phyloP scores from a whole-genome alignment of 2,329 filamentous ascomycete species.

The Pestalotiopsis sp. region DNA sequence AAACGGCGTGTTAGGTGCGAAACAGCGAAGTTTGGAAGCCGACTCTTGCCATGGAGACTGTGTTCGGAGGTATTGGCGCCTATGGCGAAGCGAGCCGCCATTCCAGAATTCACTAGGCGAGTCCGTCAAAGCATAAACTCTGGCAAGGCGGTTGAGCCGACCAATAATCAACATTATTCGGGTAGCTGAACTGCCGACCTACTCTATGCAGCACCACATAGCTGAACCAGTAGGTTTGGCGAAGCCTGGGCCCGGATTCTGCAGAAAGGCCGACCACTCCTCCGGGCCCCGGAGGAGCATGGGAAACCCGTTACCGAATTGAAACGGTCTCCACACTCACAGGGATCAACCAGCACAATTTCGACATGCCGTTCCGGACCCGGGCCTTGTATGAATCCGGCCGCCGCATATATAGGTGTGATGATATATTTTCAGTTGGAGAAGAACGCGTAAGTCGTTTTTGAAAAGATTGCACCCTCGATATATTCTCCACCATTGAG shows the following conservation, averaged over 20 bases:
- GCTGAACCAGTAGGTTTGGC: too few relatives aligned
- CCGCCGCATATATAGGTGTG: too few relatives aligned
- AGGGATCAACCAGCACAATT: neutral
- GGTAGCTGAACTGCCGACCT: too few relatives aligned
- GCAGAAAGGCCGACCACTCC: too few relatives aligned
- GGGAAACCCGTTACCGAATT: neutral
- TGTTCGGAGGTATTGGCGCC: neutral
- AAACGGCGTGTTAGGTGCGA: neutral
- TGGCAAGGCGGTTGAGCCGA: neutral
- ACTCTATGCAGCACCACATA: too few relatives aligned
- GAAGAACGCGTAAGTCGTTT: too few relatives aligned
- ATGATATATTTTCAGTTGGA: too few relatives aligned
- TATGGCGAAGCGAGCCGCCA: neutral
- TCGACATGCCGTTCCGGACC: neutral
- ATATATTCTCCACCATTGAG: too few relatives aligned
- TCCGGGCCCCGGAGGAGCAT: too few relatives aligned
- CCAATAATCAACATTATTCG: neutral
- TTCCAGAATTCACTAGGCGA: neutral
- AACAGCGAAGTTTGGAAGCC: neutral
- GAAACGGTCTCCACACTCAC: neutral
- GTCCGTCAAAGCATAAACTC: neutral
- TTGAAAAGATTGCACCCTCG: too few relatives aligned
- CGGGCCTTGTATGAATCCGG: neutral
- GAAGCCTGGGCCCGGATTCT: too few relatives aligned
- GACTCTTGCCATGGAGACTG: neutral